Conservation (phyloP, 148 eudicot genomes). For the Rhododendron ferrugineum region DNA sequence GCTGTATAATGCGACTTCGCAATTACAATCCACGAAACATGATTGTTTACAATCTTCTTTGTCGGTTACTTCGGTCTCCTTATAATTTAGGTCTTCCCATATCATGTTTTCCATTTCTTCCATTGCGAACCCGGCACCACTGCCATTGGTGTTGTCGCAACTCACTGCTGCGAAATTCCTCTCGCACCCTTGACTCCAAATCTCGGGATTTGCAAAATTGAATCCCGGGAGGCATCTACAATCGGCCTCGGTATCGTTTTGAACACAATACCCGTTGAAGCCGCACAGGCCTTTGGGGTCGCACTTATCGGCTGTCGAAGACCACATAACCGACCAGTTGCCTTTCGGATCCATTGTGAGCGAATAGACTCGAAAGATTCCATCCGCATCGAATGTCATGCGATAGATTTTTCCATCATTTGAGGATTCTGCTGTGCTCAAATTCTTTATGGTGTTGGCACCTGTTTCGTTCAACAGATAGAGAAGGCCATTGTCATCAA, state of each 20-base stretch:
- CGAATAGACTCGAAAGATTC: conserved; percentile 29
- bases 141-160: not conserved
- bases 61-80: not conserved
- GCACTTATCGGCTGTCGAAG: too few relatives aligned
- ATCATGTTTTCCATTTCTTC: not conserved
- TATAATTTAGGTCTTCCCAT: conserved; percentile 10
- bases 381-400: conserved; percentile 24
- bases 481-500: conserved; percentile 21
- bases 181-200: conserved; percentile 22
- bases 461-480: conserved; percentile 19
- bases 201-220: conserved; percentile 7
- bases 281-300: too few relatives aligned
- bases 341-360: not conserved
- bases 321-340: too few relatives aligned
- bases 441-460: not conserved
- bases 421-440: conserved; percentile 11
- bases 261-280: too few relatives aligned
- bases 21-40: conserved; percentile 12
- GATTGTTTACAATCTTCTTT: not conserved
- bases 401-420: not conserved
- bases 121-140: not conserved
- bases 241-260: too few relatives aligned
- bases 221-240: conserved; percentile 30
- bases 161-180: conserved; percentile 15
- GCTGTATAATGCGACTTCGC: not conserved